These are phyloP conservation scores for Coniochaeta pulveracea DNA, from an alignment of 2,329 filamentous ascomycete species.

Conservation along the genomic window DNA sequence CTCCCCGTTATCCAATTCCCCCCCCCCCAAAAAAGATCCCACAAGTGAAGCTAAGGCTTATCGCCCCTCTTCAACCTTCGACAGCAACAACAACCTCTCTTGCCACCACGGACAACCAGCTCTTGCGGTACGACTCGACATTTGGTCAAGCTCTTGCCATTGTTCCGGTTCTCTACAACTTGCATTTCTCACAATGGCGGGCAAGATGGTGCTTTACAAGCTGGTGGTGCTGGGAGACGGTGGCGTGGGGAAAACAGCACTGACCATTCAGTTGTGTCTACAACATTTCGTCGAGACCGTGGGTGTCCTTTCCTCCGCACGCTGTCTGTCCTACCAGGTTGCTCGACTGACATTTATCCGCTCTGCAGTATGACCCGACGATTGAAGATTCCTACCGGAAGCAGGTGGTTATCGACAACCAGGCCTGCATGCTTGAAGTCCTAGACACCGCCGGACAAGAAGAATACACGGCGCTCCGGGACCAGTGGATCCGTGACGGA, in stretches of 20 bases:
- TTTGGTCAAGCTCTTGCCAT: background rate
- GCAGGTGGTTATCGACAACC: conserved; percentile 84
- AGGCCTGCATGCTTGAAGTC: conserved; percentile 95
- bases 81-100: background rate
- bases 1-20: too few relatives aligned
- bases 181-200: conserved; percentile 52
- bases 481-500: conserved; percentile 97
- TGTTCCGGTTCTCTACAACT: background rate
- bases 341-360: conserved; percentile 6
- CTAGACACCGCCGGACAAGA: conserved; percentile 96
- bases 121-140: background rate
- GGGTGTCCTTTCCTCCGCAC: conserved; percentile 21
- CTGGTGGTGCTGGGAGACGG: conserved; percentile 90
- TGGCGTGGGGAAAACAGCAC: conserved; percentile 85
- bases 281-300: conserved; percentile 97
- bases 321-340: background rate
- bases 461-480: conserved; percentile 91
- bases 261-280: conserved; percentile 92
- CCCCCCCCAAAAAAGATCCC: too few relatives aligned
- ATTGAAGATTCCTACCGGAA: conserved; percentile 85
- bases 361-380: conserved; percentile 64
- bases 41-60: too few relatives aligned
- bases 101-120: background rate
- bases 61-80: conserved; percentile 3
- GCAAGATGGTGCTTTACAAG: conserved; percentile 93